phyloP scores from a whole-genome alignment of 768 basidiomycete genomes.

The Termitomyces sp. region DNA sequence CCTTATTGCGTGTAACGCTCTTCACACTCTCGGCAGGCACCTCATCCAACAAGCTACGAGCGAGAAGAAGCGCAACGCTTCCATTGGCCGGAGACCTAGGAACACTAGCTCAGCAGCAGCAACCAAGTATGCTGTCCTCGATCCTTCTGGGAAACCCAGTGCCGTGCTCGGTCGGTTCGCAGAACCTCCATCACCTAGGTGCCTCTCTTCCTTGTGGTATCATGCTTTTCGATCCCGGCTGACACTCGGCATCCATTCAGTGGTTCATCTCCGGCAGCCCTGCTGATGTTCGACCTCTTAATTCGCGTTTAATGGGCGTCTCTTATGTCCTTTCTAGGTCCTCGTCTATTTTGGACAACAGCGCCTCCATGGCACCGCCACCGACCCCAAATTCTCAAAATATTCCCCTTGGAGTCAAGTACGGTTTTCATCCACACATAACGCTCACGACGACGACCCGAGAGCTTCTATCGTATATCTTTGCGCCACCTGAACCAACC shows the following conservation, averaged over 20 bases:
- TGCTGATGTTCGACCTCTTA: constrained; percentile 37
- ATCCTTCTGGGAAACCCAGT: constrained; percentile 24
- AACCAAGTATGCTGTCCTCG: constrained; percentile 43
- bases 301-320: constrained; percentile 12
- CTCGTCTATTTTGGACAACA: constrained; percentile 30
- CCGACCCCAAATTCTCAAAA: constrained; percentile 23
- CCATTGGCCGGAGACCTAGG: constrained; percentile 61
- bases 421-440: constrained; percentile 51
- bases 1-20: constrained; percentile 4
- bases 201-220: constrained; percentile 14
- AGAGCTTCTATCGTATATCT: constrained; percentile 69
- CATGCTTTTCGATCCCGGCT: constrained; percentile 18
- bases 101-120: constrained; percentile 47
- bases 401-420: constrained; percentile 43
- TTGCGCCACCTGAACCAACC: constrained; percentile 67
- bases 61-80: constrained; percentile 72
- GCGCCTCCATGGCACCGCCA: constrained; percentile 19
- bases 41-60: constrained; percentile 82
- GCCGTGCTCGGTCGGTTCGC: constrained; percentile 24
- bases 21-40: constrained; percentile 46
- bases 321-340: constrained; percentile 26
- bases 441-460: constrained; percentile 60
- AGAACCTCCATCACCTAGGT: constrained; percentile 26
- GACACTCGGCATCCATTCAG: constrained; percentile 22
- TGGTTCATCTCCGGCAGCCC: constrained; percentile 33